Percentiles rank a stretch among this genome's conserved stretches.
These are phyloP conservation scores for Selaginella moellendorffii DNA, from an alignment of 75 land plant species.

Conservation along the genomic window DNA sequence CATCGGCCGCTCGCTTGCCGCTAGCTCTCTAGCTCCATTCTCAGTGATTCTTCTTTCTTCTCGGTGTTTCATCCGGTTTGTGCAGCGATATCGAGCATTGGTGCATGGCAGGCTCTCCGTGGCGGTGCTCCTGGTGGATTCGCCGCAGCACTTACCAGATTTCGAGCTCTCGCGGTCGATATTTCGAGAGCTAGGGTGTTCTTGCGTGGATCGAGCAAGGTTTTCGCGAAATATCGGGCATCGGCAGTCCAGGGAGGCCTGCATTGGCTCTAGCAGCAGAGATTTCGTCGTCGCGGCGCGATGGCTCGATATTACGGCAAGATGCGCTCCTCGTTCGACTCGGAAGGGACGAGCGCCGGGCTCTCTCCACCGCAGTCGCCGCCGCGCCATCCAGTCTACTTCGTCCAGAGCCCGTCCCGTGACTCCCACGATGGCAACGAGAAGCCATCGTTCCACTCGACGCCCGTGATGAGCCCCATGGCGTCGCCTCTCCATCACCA, in stretches of 20 bases:
- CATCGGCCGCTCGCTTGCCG: too few species aligned
- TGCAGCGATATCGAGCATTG: too few species aligned
- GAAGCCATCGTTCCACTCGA: slow-evolving; percentile 7
- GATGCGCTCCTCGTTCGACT: slow-evolving; percentile 4
- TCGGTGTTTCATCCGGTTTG: too few species aligned
- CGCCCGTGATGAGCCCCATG: slow-evolving; percentile 7
- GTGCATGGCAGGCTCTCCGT: too few species aligned
- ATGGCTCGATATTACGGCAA: slow-evolving; percentile 4
- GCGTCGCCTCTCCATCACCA: slow-evolving; percentile 8
- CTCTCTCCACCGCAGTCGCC: slow-evolving; percentile 4
- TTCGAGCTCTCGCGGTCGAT: too few species aligned
- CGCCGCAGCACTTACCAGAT: too few species aligned
- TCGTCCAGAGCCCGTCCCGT: slow-evolving; percentile 7
- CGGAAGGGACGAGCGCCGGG: neutral
- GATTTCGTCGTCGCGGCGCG: neutral
- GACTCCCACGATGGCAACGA: neutral
- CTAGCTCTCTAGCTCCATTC: too few species aligned
- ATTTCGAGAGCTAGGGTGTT: too few species aligned
- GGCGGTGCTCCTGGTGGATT: too few species aligned
- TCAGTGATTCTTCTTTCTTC: too few species aligned
- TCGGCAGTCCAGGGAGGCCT: neutral
- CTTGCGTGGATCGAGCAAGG: too few species aligned
- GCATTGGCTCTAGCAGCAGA: neutral
- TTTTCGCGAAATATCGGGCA: too few species aligned
- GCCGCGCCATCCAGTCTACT: slow-evolving; percentile 6